Evolutionary conservation across 2,329 filamentous ascomycete genomes (phyloP), one percentile per base, ranked within the genome.

Genomic region (Lojkania enalia): DNA sequence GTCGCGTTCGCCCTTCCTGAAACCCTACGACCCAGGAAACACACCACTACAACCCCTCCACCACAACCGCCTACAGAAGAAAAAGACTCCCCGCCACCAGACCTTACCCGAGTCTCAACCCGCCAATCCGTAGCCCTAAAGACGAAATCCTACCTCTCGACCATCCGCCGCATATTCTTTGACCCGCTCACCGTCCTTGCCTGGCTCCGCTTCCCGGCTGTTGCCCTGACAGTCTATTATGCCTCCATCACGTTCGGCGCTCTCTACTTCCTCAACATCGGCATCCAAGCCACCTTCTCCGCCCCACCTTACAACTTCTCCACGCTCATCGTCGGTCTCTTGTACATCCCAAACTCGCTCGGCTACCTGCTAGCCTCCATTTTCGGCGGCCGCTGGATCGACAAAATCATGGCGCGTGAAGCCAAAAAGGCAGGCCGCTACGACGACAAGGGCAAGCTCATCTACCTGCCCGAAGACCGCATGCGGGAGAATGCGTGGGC

Each of bases 401-500:
- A 72, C 55, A 39, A 44, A 27, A 71, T 72, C 54, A 72, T 72
- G 69, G 57, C 59, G 33, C 64, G 69, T 30, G 69, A 71, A 55
- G 69, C 69, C 0, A 52, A 54, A 2, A 68, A 65, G 46, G 66
- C 64, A 23, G 64, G 63, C 20, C 58, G 68, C 11, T 66, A 66
- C 47, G 67, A 71, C 39, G 59, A 57, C 3, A 51, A 56, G 1
- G 69, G 69, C 15, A 67, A 64, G 36, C 57, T 71, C 7, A 50
- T 67, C 5, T 63, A 69, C 39, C 48, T 54, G 2, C 69, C 69
- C 0, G 66, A 71, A 51, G 69, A 72, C 37, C 63, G 69, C n/a
- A 71, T 72, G 68, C 55, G 58, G 16, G 69, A 72, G 42, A 72
- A 72, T 44, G 68, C 67, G 0, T 72, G 67, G 69, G 52, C 71